phyloP scores from a whole-genome alignment of 1,284 basidiomycete genomes.

The Abortiporus biennis region DNA sequence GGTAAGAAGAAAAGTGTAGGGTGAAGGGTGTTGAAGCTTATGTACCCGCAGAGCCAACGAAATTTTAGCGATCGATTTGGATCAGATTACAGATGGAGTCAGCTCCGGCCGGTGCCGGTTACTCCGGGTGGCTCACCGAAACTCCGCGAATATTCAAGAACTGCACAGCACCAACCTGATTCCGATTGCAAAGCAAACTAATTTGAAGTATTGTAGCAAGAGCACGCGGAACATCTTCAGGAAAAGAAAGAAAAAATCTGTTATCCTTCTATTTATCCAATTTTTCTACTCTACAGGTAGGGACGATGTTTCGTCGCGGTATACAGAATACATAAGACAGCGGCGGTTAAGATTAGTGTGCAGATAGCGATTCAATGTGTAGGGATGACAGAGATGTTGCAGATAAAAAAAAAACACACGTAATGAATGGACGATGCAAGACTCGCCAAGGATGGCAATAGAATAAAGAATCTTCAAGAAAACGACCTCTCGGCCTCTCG shows the following conservation, averaged over 20 bases:
- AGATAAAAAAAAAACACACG: constrained; percentile 12
- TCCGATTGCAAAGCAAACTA: neutral
- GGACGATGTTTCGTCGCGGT: constrained; percentile 3
- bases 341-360: constrained; percentile 6
- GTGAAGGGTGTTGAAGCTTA: constrained; percentile 27
- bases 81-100: constrained; percentile 23
- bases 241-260: no score
- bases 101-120: constrained; percentile 21
- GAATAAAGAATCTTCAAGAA: no score
- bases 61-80: constrained; percentile 32
- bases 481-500: no score
- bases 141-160: constrained; percentile 8
- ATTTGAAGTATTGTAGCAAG: no score
- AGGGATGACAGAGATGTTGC: constrained; percentile 7
- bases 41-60: constrained; percentile 28
- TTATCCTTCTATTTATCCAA: constrained; percentile 6
- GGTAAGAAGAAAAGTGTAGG: constrained; percentile 26
- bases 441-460: no score
- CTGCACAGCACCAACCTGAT: neutral
- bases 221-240: no score
- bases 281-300: constrained; percentile 11
- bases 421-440: constrained; percentile 9
- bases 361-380: constrained; percentile 2
- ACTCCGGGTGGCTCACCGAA: constrained; percentile 21
- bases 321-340: constrained; percentile 6